These are phyloP conservation scores for Penicillium sclerotigenum DNA, from an alignment of 2,329 filamentous ascomycete genomes.

Conservation along the genomic window DNA sequence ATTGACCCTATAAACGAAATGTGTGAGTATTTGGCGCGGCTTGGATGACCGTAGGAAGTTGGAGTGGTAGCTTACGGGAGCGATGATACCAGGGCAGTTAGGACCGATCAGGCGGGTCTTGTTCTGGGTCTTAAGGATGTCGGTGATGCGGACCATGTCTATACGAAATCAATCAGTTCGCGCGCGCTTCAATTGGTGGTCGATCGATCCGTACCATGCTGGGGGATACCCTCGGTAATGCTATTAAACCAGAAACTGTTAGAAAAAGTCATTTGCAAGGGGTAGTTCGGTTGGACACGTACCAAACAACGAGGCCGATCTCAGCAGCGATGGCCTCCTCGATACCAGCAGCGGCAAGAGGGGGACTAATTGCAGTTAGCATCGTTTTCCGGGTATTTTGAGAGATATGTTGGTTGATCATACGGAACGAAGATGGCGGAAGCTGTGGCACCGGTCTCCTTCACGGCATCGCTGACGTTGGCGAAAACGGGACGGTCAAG, in stretches of 20 bases:
- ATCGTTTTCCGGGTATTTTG: neutral
- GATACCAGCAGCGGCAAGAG: constrained; percentile 88
- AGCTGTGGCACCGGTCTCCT: constrained; percentile 84
- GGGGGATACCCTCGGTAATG: constrained; percentile 96
- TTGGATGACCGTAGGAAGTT: neutral
- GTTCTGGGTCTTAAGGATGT: constrained; percentile 94
- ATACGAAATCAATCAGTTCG: constrained; percentile 17
- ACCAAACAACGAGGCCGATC: constrained; percentile 90
- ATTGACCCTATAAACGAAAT: constrained; percentile 66
- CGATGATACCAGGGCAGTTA: constrained; percentile 98
- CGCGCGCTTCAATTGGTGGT: neutral
- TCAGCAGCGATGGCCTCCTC: constrained; percentile 94
- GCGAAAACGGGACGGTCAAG: constrained; percentile 90
- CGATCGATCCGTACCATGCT: constrained; percentile 69
- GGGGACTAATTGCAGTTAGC: constrained; percentile 60
- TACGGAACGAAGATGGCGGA: constrained; percentile 97
- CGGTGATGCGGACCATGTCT: constrained; percentile 99
- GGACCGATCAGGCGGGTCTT: constrained; percentile 96
- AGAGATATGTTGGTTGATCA: constrained; percentile 19
- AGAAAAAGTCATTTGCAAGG: constrained; percentile 9
- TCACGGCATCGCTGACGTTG: constrained; percentile 81
- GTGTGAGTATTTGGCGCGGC: constrained; percentile 9
- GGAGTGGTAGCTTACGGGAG: constrained; percentile 50
- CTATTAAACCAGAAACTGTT: constrained; percentile 25
- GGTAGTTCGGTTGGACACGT: constrained; percentile 22